phyloP scores from a whole-genome alignment of 176 grass and related monocot species.

The Avena eriantha region DNA sequence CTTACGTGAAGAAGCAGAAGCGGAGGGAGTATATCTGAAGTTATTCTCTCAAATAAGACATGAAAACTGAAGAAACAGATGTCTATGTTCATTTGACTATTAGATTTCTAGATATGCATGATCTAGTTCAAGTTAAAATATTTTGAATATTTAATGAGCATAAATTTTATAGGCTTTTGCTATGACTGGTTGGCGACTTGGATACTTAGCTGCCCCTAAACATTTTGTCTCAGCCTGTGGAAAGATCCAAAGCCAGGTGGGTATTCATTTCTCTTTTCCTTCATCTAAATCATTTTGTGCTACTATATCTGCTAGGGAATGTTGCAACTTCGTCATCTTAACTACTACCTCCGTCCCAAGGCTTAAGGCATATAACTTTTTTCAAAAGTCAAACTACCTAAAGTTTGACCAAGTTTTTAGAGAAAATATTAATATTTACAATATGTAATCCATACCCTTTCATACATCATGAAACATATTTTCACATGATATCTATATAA shows the following conservation, averaged over 20 bases:
- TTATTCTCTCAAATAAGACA: not conserved
- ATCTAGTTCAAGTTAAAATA: not conserved
- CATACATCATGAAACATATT: too few species aligned
- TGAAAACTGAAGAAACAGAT: constrained; percentile 15
- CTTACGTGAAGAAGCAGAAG: constrained; percentile 18
- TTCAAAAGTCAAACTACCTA: too few species aligned
- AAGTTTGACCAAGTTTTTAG: too few species aligned
- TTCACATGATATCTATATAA: too few species aligned
- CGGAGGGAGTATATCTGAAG: not conserved
- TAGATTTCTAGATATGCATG: constrained; percentile 17
- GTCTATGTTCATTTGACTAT: not conserved
- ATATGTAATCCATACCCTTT: too few species aligned
- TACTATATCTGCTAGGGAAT: not conserved
- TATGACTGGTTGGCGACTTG: constrained; percentile 97
- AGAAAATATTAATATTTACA: too few species aligned
- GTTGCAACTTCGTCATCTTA: not conserved
- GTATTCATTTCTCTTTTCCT: not conserved
- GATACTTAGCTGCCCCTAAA: constrained; percentile 86
- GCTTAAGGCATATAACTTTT: too few species aligned
- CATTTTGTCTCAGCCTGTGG: constrained; percentile 81
- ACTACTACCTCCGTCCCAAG: too few species aligned
- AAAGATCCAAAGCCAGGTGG: constrained; percentile 96
- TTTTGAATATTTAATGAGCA: constrained; percentile 22
- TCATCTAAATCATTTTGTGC: constrained; percentile 29
- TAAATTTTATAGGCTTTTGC: constrained; percentile 80